A percentile compares a stretch with the other conserved stretches of the same genome.
These are phyloP conservation scores for Penicillium arizonense DNA, from an alignment of 495 filamentous ascomycete species.

Conservation along the genomic window DNA sequence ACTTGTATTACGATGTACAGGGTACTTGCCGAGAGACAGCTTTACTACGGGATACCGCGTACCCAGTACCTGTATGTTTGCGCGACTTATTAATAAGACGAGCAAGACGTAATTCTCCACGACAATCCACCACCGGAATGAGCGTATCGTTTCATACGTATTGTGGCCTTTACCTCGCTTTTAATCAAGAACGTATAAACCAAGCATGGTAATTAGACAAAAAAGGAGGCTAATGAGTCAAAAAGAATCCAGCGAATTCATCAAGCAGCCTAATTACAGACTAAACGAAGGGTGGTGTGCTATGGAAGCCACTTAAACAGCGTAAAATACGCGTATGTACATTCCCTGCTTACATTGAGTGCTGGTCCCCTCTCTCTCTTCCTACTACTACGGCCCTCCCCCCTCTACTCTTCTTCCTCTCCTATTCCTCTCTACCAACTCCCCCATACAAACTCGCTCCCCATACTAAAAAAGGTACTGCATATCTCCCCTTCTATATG, in stretches of 20 bases:
- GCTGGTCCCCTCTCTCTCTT: constrained; percentile 33
- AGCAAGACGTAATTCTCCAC: constrained; percentile 20
- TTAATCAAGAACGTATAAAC: no score
- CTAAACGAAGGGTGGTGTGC: no score
- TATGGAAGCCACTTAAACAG: no score
- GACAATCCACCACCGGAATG: constrained; percentile 10
- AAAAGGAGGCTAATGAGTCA: not conserved
- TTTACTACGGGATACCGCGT: constrained; percentile 19
- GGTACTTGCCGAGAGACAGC: constrained; percentile 11
- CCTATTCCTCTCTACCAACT: constrained; percentile 53
- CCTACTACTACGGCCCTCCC: constrained; percentile 59
- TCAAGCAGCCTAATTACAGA: no score
- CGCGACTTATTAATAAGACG: constrained; percentile 22
- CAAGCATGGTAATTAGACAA: not conserved
- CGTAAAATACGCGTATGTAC: no score
- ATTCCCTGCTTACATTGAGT: constrained; percentile 1
- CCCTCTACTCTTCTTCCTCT: constrained; percentile 36
- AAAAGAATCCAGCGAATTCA: not conserved
- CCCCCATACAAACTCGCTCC: constrained; percentile 63
- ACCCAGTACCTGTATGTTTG: constrained; percentile 20
- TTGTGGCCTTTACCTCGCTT: not conserved
- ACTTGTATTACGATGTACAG: constrained; percentile 1
- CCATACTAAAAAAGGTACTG: constrained; percentile 50
- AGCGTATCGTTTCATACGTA: constrained; percentile 16
- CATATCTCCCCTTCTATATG: constrained; percentile 37